A percentile compares a stretch with the other conserved stretches of the same genome.
Evolutionary conservation across 2,329 filamentous ascomycete genomes (phyloP).

Genomic region (Kalmusia sp.): DNA sequence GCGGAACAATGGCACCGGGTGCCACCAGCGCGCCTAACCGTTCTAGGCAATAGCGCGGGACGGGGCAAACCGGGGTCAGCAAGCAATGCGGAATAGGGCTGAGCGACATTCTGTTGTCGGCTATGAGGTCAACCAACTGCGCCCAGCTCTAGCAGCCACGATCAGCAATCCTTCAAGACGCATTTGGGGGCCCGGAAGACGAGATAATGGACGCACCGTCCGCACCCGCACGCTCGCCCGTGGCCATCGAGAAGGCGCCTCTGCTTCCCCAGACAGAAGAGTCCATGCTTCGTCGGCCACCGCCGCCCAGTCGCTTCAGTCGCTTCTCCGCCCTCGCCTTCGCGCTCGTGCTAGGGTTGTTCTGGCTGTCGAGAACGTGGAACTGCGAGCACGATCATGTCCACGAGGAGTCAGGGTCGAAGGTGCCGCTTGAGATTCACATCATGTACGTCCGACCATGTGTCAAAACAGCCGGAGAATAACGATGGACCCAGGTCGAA

Average conservation of each 20-base stretch:
- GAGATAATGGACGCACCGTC: not conserved
- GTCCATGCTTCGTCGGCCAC: slow-evolving; percentile 25
- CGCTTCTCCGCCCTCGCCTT: slow-evolving; percentile 35
- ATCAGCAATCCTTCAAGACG: not conserved
- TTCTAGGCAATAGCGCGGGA: not conserved
- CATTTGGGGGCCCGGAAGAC: not conserved
- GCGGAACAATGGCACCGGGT: not conserved
- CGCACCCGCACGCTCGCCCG: slow-evolving; percentile 6
- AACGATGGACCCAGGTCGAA: slow-evolving; percentile 59
- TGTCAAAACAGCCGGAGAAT: not conserved
- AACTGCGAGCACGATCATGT: slow-evolving; percentile 34
- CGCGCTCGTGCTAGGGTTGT: slow-evolving; percentile 37
- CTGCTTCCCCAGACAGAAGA: slow-evolving; percentile 33
- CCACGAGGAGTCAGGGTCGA: slow-evolving; percentile 53
- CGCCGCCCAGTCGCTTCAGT: slow-evolving; percentile 23
- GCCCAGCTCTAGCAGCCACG: not conserved
- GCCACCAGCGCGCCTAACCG: not conserved
- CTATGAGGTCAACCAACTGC: not conserved
- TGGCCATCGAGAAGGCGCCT: slow-evolving; percentile 39
- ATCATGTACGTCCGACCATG: slow-evolving; percentile 68
- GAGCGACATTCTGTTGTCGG: not conserved
- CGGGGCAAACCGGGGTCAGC: not conserved
- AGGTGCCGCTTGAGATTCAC: slow-evolving; percentile 86
- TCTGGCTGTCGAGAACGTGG: slow-evolving; percentile 38
- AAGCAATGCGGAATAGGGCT: slow-evolving; percentile 1